phyloP scores from a whole-genome alignment of 108 stramenopile genomes.

The Epithemia pelagica region DNA sequence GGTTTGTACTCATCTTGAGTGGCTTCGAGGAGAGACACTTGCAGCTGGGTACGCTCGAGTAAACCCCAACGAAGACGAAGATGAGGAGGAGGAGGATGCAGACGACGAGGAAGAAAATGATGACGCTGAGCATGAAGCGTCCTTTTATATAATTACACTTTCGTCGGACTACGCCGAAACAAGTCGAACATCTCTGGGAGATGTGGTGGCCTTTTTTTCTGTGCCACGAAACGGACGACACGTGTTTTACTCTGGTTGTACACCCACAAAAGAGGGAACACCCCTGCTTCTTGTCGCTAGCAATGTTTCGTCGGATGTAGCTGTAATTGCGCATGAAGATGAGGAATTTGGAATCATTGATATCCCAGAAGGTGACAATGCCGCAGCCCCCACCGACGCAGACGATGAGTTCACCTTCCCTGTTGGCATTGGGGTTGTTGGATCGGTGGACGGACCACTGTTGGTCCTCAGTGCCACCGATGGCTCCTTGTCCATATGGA shows the following conservation, averaged over 20 bases:
- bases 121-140: conserved; percentile 38
- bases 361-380: conserved; percentile 58
- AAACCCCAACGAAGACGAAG: conserved; percentile 39
- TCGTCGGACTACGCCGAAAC: conserved; percentile 12
- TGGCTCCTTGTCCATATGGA: conserved; percentile 40
- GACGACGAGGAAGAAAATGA: conserved; percentile 60
- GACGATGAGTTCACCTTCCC: conserved; percentile 79
- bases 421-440: conserved; percentile 47
- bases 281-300: conserved; percentile 52
- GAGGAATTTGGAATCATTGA: conserved; percentile 50
- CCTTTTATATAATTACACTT: conserved; percentile 15
- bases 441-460: not conserved
- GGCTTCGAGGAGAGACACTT: conserved; percentile 31
- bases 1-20: conserved; percentile 58
- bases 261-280: conserved; percentile 9
- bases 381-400: conserved; percentile 60
- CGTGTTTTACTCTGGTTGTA: conserved; percentile 46
- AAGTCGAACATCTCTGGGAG: conserved; percentile 51
- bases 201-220: conserved; percentile 80
- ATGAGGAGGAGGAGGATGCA: conserved; percentile 51
- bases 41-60: conserved; percentile 57
- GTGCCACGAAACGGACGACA: conserved; percentile 71
- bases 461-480: conserved; percentile 51
- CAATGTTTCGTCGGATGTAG: conserved; percentile 70
- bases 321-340: conserved; percentile 23